A percentile compares a stretch with the other conserved stretches of the same genome.
Conservation (phyloP, 495 filamentous ascomycete species). For the Podospora sp. region DNA sequence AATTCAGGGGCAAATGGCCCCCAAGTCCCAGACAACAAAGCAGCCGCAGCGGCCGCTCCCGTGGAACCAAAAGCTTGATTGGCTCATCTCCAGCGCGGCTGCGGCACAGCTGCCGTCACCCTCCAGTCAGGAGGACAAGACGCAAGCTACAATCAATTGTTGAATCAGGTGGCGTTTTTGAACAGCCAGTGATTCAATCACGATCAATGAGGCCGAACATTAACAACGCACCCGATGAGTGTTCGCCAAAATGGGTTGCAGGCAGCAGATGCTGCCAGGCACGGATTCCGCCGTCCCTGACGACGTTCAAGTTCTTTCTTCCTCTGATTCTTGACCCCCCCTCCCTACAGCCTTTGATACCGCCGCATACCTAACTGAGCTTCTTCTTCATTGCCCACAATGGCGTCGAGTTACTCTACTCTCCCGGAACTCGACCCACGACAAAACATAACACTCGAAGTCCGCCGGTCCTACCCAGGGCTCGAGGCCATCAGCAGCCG, state of each 20-base stretch:
- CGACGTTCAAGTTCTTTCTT: background rate
- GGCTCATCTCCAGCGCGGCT: background rate
- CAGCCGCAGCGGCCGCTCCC: background rate
- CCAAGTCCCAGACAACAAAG: background rate
- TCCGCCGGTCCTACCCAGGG: background rate
- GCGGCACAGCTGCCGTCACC: background rate
- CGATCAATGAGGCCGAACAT: too few relatives aligned
- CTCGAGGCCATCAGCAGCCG: background rate
- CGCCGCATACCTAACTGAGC: too few relatives aligned
- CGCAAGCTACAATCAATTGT: background rate
- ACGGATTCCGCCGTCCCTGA: too few relatives aligned
- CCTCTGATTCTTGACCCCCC: background rate
- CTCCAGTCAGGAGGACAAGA: background rate
- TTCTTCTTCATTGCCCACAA: background rate
- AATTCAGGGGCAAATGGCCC: background rate
- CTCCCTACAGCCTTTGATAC: background rate
- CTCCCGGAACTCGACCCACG: background rate
- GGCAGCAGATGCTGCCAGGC: too few relatives aligned
- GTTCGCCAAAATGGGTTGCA: too few relatives aligned
- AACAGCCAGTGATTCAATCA: too few relatives aligned
- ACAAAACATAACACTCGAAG: background rate
- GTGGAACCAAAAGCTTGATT: background rate
- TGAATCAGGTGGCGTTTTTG: too few relatives aligned
- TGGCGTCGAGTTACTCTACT: background rate
- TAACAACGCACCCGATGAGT: too few relatives aligned